Percentiles rank a stretch among this genome's conserved stretches.
Conservation (phyloP, 2,329 filamentous ascomycete genomes). For the Penicillium thymicola region DNA sequence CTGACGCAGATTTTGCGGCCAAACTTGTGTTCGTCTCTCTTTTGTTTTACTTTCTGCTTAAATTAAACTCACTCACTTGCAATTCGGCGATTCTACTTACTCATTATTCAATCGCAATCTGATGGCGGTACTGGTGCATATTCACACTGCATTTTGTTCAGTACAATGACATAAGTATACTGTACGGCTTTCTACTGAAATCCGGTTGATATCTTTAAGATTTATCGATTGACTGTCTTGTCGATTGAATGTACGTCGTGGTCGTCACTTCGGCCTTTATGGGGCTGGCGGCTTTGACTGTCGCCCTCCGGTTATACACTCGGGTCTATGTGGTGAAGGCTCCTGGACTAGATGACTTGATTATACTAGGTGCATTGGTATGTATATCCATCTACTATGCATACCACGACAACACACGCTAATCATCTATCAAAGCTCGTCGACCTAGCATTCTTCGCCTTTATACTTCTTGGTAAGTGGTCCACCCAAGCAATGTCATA, state of each 20-base stretch:
- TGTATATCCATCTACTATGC: not conserved
- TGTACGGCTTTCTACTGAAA: not conserved
- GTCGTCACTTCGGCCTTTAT: constrained; percentile 21
- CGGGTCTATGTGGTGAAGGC: constrained; percentile 22
- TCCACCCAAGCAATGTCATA: not conserved
- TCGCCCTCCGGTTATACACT: constrained; percentile 24
- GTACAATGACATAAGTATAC: not conserved
- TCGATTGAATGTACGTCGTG: constrained; percentile 23
- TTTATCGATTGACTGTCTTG: not conserved
- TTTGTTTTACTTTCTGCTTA: not conserved
- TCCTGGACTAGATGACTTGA: constrained; percentile 29
- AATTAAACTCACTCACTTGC: not conserved
- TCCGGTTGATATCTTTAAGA: not conserved
- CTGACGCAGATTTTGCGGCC: not conserved
- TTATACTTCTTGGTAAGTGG: constrained; percentile 15
- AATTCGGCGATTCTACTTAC: not conserved
- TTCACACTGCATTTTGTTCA: not conserved
- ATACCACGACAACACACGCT: not conserved
- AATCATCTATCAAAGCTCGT: constrained; percentile 2
- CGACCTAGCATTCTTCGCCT: constrained; percentile 7
- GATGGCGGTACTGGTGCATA: not conserved
- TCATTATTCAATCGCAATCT: no score
- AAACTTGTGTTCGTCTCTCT: not conserved
- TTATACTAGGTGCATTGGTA: constrained; percentile 24
- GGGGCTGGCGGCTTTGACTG: constrained; percentile 16